These are phyloP conservation scores for Psidium friedrichsthalianum DNA, from an alignment of 345 rosid species.

Conservation along the genomic window DNA sequence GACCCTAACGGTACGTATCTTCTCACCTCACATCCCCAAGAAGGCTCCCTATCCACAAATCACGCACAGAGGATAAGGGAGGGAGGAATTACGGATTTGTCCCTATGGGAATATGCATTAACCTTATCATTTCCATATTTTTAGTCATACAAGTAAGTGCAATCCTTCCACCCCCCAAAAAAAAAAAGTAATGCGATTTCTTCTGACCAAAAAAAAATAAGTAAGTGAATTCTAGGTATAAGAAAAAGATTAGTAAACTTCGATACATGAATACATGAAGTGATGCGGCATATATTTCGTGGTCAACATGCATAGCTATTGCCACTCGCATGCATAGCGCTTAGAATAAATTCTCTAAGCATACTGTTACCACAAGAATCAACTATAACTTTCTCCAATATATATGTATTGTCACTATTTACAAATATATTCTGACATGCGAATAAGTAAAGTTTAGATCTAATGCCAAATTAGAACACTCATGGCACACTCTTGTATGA, in stretches of 20 bases:
- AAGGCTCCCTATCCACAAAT: background rate
- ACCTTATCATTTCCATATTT: background rate
- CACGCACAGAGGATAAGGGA: background rate
- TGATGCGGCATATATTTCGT: background rate
- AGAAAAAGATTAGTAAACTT: background rate
- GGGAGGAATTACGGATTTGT: background rate
- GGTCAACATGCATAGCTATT: background rate
- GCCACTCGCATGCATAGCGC: background rate
- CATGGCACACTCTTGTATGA: background rate
- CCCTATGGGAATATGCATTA: background rate
- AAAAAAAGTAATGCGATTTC: too few relatives aligned
- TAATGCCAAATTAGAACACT: background rate
- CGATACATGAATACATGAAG: background rate
- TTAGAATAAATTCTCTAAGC: background rate
- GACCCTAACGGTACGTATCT: background rate
- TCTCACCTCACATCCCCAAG: background rate
- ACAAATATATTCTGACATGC: background rate
- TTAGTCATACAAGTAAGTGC: background rate
- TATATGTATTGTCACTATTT: background rate
- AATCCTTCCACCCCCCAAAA: background rate
- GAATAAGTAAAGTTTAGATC: background rate
- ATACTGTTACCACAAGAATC: background rate
- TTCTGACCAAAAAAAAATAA: too few relatives aligned
- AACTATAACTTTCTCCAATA: background rate
- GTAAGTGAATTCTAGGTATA: background rate